These are phyloP conservation scores for Fragaria ananassa DNA, from an alignment of 306 rosid genomes.

Conservation along the genomic window DNA sequence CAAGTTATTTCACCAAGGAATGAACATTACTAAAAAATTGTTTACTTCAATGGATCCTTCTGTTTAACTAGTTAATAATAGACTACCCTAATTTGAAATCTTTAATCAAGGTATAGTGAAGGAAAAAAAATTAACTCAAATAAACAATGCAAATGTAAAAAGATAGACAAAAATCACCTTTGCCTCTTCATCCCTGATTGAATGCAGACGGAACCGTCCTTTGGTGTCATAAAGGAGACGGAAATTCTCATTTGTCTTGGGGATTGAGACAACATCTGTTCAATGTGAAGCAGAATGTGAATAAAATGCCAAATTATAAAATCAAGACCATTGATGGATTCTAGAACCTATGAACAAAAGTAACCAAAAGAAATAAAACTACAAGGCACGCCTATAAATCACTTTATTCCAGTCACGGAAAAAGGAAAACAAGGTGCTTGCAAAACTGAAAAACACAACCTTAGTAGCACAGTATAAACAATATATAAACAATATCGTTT, in stretches of 20 bases:
- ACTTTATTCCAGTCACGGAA: not conserved
- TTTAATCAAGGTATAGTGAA: not conserved
- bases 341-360: not conserved
- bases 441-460: not conserved
- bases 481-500: too few relatives aligned
- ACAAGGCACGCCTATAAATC: not conserved
- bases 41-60: not conserved
- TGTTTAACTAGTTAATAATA: too few relatives aligned
- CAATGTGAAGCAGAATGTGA: not conserved
- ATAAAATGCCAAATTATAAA: not conserved
- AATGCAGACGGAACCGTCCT: constrained; percentile 79
- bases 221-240: constrained; percentile 86
- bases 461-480: not conserved
- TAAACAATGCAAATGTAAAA: not conserved
- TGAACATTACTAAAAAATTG: not conserved
- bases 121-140: too few relatives aligned
- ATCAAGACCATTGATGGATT: not conserved
- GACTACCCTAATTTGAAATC: not conserved
- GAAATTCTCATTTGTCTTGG: constrained; percentile 73
- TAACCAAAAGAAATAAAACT: not conserved
- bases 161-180: constrained; percentile 39
- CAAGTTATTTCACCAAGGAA: not conserved
- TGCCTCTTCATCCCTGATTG: constrained; percentile 73
- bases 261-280: constrained; percentile 72
- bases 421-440: not conserved